Base-by-base conservation (phyloP, 176 grass and related monocot genomes). In the Phoenix roebelenii region DNA sequence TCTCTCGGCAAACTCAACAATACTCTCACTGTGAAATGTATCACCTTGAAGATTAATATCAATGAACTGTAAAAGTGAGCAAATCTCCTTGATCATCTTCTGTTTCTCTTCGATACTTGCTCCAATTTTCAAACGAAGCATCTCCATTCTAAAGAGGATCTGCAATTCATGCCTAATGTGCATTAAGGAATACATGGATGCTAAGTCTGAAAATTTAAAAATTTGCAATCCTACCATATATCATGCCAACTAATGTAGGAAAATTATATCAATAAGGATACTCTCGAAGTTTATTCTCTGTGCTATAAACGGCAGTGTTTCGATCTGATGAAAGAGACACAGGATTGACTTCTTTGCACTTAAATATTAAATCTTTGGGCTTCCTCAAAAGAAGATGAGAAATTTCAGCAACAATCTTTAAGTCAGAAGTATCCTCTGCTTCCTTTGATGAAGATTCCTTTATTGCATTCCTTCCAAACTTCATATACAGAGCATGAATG, bases 121-220 rank as follows among this genome's bases (percentile, higher is more conserved):
- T 5, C 79, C 70, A n/a, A 82, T 39, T 63, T 69, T 72, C 57
- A 82, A 92, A 56, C 70, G 64, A 32, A 98, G 80, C 68, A 98
- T 78, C 77, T 98, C 94, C 94, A 98, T 85, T 59, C 94, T 91
- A 72, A 89, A 80, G 18, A 89, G 79, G 49, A 98, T 92, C 71
- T 98, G 94, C 65, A 85, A 29, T 35, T 93, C 94, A 85, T 92
- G 81, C 16, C 88, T 98, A 79, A 56, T 66, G 51, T 61, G 72
- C 70, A 66, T 86, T 68, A 87, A 95, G 80, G 79, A 53, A 16
- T 61, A 79, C 52, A 85, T 22, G 30, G 71, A 50, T 62, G 51
- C 19, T 69, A 50, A 58, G 35, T 5, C 24, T 25, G 53, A 54
- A 70, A 2, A 17, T 18, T 70, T 16, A 15, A 70, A 2, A 17